Evolutionary conservation across 2,329 filamentous ascomycete genomes (phyloP), one percentile per base, ranked within the genome.

Genomic region (Phyllosticta citriasiana): DNA sequence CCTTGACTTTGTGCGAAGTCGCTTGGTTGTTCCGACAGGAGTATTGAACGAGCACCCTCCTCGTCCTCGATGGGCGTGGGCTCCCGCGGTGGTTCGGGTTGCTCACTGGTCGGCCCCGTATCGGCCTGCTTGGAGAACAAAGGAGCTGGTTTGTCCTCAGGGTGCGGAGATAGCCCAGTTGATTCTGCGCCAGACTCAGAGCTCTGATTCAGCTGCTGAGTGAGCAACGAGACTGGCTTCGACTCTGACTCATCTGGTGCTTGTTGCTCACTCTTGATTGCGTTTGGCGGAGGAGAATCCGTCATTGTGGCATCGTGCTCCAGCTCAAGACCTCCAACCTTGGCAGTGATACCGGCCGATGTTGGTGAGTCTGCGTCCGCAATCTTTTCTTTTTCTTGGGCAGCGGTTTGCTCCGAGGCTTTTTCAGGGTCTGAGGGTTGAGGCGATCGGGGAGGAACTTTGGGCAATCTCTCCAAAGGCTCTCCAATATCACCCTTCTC

Each of bases 101-200:
- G 40, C 2, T 16, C 40, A 16, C 16, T 16, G 4, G 40, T 47
- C 7, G 40, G 16, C 8, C 30, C 52, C 14, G 26, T 57, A 14
- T 60, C 59, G 5, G 59, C 19, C 66, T 78, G 78, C 57, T 69
- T 68, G 27, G 78, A 75, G 66, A 87, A 88, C 2, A 90, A 76
- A 40, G 88, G 87, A 2, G 86, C 83, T 9, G 88, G 87, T 54
- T 82, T 84, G 66, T 89, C 87, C 66, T 88, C 86, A 12, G 84
- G 78, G 59, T 84, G 81, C n/a, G 83, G 79, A 22, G 81, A 78
- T 57, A 82, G 68, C 67, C 71, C 53, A 67, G 67, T 62, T 10
- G 73, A 66, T 12, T 65, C 50, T 25, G 14, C 63, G 9, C 67
- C 66, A 27, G 71, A 63, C 55, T 73, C 69, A 25, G 69, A 59